phyloP scores from a whole-genome alignment of 495 filamentous ascomycete genomes.

The Lasiosphaeriaceae sp. region DNA sequence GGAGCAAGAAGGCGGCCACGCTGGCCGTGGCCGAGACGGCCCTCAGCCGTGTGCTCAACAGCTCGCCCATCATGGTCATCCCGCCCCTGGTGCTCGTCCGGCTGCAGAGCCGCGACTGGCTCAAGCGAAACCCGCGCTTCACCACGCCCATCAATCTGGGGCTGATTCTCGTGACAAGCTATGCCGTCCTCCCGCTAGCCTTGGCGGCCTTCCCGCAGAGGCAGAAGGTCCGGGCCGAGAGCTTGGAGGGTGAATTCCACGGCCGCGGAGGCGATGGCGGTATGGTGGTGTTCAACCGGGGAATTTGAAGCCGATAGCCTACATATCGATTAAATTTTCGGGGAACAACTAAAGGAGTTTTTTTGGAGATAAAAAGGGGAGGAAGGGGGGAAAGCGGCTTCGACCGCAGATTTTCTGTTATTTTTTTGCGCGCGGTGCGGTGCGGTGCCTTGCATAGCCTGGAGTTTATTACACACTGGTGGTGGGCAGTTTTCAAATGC shows the following conservation, averaged over 20 bases:
- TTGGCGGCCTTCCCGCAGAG: conserved; percentile 89
- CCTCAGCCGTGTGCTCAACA: conserved; percentile 80
- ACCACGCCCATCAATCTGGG: conserved; percentile 78
- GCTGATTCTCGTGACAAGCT: conserved; percentile 72
- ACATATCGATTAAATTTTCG: background rate
- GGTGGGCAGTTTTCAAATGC: background rate
- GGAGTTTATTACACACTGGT: conserved; percentile 5
- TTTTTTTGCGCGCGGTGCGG: background rate
- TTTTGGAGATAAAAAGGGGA: too few species aligned
- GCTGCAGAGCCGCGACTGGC: conserved; percentile 72
- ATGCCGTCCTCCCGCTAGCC: conserved; percentile 81
- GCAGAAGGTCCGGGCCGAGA: conserved; percentile 68
- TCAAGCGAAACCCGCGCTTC: conserved; percentile 61
- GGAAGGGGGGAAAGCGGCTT: too few species aligned
- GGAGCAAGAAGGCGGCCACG: conserved; percentile 79
- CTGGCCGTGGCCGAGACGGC: conserved; percentile 91
- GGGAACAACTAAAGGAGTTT: too few species aligned
- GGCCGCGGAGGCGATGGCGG: conserved; percentile 67
- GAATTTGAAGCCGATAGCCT: conserved; percentile 53
- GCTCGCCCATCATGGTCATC: conserved; percentile 94
- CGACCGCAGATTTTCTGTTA: background rate
- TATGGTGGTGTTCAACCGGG: conserved; percentile 86
- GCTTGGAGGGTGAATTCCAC: conserved; percentile 79
- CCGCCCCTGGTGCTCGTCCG: conserved; percentile 81
- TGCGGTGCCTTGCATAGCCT: conserved; percentile 5